These are phyloP conservation scores for Hirsutella minnesotensis DNA, from an alignment of 2,329 filamentous ascomycete genomes.

Conservation along the genomic window DNA sequence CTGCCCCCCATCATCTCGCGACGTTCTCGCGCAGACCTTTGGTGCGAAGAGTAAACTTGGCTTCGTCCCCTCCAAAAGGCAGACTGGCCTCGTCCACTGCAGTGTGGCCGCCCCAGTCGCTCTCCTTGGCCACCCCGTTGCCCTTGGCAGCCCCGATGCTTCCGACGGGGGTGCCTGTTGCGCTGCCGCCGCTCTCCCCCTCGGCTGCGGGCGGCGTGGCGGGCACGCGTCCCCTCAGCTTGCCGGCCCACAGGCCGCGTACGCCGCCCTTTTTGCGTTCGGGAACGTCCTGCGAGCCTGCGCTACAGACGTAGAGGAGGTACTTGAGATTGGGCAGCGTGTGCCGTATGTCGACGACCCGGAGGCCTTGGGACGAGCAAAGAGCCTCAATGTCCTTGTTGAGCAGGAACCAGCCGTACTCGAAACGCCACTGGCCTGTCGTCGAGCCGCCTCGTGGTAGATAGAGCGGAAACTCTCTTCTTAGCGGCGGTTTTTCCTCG, in stretches of 20 bases:
- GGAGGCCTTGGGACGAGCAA: constrained; percentile 54
- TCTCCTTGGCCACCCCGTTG: background rate
- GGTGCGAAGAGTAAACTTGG: constrained; percentile 39
- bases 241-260: constrained; percentile 42
- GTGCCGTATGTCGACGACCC: constrained; percentile 80
- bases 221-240: constrained; percentile 23
- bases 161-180: constrained; percentile 10
- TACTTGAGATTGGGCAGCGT: constrained; percentile 92
- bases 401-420: constrained; percentile 91
- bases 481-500: constrained; percentile 31
- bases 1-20: background rate
- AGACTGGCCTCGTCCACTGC: constrained; percentile 17
- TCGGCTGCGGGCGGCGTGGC: constrained; percentile 14
- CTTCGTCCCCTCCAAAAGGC: constrained; percentile 33
- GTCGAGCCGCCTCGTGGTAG: constrained; percentile 46
- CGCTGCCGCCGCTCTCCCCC: constrained; percentile 26
- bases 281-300: constrained; percentile 54
- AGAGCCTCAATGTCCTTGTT: constrained; percentile 84
- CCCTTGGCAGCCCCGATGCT: background rate
- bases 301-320: constrained; percentile 77
- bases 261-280: constrained; percentile 51
- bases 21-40: constrained; percentile 42
- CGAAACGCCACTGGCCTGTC: constrained; percentile 75
- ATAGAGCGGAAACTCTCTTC: constrained; percentile 72
- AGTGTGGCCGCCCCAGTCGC: constrained; percentile 2